Conservation (phyloP, 306 rosid species). For the Castanospermum australe region DNA sequence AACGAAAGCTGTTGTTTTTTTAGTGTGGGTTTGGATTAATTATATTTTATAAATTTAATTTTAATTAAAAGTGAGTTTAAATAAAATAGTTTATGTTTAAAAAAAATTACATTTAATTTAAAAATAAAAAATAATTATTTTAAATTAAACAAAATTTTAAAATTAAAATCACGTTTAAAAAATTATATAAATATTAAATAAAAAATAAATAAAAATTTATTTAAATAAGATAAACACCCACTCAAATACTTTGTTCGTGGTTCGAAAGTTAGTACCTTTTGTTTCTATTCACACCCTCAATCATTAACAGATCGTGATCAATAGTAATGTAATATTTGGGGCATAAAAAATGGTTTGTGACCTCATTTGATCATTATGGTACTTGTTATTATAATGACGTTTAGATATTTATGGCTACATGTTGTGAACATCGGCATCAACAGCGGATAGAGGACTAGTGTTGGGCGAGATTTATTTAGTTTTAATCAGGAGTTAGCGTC, state of each 20-base stretch:
- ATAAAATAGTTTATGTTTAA: too few species aligned
- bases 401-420: not conserved
- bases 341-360: conserved; percentile 1
- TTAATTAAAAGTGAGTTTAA: too few species aligned
- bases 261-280: not conserved
- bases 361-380: not conserved
- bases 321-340: not conserved
- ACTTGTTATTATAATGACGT: not conserved
- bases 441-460: conserved; percentile 36
- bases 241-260: too few species aligned
- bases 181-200: too few species aligned
- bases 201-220: too few species aligned
- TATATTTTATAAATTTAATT: too few species aligned
- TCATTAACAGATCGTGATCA: not conserved
- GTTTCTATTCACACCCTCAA: not conserved
- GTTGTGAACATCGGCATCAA: not conserved
- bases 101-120: too few species aligned
- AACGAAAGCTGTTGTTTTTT: not conserved
- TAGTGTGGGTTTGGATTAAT: too few species aligned
- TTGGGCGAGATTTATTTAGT: not conserved
- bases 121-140: too few species aligned
- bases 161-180: too few species aligned
- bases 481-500: conserved; percentile 19
- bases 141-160: too few species aligned
- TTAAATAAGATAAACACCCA: too few species aligned